Conservation (phyloP, 73 alveolate species). For the Durusdinium trenchii region DNA sequence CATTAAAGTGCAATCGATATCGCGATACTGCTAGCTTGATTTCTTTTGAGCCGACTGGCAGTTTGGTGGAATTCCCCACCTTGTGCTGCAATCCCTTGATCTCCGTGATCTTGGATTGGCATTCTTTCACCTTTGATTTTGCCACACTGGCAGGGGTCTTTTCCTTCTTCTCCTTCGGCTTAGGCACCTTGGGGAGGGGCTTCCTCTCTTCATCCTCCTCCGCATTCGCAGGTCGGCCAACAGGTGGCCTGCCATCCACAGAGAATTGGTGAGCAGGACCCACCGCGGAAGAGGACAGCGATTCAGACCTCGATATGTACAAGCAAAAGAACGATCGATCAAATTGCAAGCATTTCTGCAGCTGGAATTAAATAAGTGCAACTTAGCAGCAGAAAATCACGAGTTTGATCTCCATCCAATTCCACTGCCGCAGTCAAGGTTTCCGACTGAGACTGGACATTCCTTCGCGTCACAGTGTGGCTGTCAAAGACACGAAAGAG, state of each 20-base stretch:
- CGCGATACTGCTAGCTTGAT: no score
- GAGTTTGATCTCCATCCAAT: background rate
- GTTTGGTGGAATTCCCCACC: background rate
- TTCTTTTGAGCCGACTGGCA: background rate
- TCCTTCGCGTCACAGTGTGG: background rate
- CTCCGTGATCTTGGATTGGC: background rate
- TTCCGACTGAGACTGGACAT: background rate
- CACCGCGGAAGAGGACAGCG: background rate
- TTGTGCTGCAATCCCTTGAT: background rate
- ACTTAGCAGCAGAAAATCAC: background rate
- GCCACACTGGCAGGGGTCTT: background rate
- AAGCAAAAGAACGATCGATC: background rate
- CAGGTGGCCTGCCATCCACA: background rate
- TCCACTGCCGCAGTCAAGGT: background rate
- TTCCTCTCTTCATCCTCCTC: background rate
- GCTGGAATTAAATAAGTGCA: background rate
- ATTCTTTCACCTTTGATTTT: background rate
- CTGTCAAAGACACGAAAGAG: background rate
- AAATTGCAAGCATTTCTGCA: background rate
- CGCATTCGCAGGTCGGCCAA: background rate
- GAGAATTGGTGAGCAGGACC: background rate
- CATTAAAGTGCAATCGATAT: no score
- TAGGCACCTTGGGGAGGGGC: background rate
- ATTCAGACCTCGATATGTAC: background rate
- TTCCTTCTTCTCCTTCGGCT: background rate